Percentiles rank a stretch among this genome's conserved stretches.
Conservation (phyloP, 78 protist genomes). For the Emiliania huxleyi region DNA sequence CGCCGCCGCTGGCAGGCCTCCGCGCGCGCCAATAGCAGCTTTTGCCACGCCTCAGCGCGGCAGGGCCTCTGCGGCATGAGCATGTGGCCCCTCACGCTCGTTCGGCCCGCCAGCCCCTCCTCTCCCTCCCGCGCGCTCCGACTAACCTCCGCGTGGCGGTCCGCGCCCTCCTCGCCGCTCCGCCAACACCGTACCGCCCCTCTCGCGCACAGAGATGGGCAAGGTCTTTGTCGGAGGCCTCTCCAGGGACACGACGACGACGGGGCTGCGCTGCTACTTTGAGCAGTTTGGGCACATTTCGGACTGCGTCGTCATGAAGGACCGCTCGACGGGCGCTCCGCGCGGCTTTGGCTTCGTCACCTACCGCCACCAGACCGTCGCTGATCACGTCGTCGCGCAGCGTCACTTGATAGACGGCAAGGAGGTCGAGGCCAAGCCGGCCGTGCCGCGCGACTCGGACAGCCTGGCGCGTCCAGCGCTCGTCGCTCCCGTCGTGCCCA, state of each 20-base stretch:
- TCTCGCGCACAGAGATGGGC: background rate
- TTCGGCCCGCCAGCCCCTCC: too few species aligned
- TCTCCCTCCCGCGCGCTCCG: too few species aligned
- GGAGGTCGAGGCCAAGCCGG: constrained; percentile 22
- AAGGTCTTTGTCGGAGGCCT: constrained; percentile 6
- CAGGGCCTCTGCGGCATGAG: too few species aligned
- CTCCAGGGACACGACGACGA: background rate
- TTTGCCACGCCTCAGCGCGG: too few species aligned
- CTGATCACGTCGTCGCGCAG: background rate
- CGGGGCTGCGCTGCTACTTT: background rate
- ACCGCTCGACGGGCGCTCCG: background rate
- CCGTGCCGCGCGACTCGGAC: background rate
- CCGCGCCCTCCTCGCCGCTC: too few species aligned
- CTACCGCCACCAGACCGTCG: background rate
- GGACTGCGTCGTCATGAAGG: constrained; percentile 22
- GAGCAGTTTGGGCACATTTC: background rate
- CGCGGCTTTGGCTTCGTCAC: constrained; percentile 16
- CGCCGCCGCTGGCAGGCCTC: too few species aligned
- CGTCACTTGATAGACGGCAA: constrained; percentile 6
- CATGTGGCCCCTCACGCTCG: too few species aligned
- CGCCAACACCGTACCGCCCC: too few species aligned
- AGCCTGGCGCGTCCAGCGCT: background rate
- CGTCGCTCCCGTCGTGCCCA: too few species aligned
- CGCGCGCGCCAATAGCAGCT: too few species aligned
- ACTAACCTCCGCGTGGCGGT: too few species aligned